Conservation (phyloP, 371 early-diverging fungal genomes). For the Homolaphlyctis polyrhiza region DNA sequence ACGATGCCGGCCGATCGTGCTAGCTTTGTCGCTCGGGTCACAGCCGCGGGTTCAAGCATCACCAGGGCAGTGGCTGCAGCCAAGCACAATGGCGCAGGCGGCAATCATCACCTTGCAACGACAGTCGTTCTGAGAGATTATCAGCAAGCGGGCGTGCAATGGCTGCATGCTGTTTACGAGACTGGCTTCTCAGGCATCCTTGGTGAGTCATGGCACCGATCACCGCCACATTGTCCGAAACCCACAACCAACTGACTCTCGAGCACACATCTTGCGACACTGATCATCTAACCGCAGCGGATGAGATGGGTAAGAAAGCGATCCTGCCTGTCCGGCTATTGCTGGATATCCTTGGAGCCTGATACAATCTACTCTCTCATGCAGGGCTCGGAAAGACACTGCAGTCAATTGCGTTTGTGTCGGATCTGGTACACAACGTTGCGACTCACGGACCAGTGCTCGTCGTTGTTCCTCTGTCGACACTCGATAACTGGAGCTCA, state of each 20-base stretch:
- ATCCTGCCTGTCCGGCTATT: too few species aligned
- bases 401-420: conserved; percentile 91
- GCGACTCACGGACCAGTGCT: conserved; percentile 61
- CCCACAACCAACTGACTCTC: too few species aligned
- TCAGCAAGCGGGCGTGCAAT: neutral
- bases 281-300: neutral
- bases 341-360: neutral
- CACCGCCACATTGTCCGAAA: too few species aligned
- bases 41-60: neutral
- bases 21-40: neutral
- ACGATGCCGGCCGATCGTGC: neutral
- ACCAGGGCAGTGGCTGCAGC: neutral
- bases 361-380: conserved; percentile 24
- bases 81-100: too few species aligned
- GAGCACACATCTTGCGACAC: too few species aligned
- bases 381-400: conserved; percentile 90
- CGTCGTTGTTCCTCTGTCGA: conserved; percentile 94
- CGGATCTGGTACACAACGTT: conserved; percentile 51
- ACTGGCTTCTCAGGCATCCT: neutral
- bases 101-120: neutral
- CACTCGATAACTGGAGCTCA: conserved; percentile 95
- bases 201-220: too few species aligned
- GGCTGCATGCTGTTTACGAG: neutral
- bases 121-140: neutral
- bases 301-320: neutral